Evolutionary conservation across 306 rosid species (phyloP).

Genomic region (Quercus rubra): DNA sequence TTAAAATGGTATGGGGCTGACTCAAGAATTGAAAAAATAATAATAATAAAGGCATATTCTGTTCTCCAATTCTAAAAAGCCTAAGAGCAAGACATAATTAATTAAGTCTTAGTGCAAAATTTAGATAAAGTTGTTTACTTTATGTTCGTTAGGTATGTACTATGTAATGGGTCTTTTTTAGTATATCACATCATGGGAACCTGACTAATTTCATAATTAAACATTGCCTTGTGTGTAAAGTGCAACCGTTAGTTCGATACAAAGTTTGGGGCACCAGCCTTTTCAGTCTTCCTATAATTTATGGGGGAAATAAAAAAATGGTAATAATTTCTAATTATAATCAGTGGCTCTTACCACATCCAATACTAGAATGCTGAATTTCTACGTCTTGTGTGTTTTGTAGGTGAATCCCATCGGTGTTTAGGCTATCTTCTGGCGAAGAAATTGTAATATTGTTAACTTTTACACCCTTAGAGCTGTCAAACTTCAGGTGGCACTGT

Average conservation of each 20-base stretch:
- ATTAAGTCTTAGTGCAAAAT: no score
- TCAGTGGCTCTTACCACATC: slow-evolving; percentile 48
- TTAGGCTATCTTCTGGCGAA: slow-evolving; percentile 80
- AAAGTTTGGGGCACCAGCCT: not conserved
- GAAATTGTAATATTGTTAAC: slow-evolving; percentile 66
- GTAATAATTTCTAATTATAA: not conserved
- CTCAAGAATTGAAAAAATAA: not conserved
- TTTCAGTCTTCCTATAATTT: not conserved
- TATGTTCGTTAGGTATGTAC: no score
- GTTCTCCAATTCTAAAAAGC: no score
- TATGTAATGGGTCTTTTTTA: no score
- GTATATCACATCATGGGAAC: not conserved
- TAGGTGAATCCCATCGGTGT: slow-evolving; percentile 94
- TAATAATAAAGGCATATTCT: not conserved
- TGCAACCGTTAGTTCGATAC: not conserved
- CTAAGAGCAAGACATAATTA: no score
- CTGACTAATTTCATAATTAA: not conserved
- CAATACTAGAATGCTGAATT: slow-evolving; percentile 68
- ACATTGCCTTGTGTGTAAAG: not conserved
- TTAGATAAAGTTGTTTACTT: no score
- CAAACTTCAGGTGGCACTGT: slow-evolving; percentile 86
- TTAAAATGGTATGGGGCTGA: not conserved
- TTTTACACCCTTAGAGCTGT: slow-evolving; percentile 59
- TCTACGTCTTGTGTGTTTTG: slow-evolving; percentile 81
- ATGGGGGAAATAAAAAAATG: not conserved